Conservation (phyloP, 768 basidiomycete species). For the Leucogyrophana mollusca region DNA sequence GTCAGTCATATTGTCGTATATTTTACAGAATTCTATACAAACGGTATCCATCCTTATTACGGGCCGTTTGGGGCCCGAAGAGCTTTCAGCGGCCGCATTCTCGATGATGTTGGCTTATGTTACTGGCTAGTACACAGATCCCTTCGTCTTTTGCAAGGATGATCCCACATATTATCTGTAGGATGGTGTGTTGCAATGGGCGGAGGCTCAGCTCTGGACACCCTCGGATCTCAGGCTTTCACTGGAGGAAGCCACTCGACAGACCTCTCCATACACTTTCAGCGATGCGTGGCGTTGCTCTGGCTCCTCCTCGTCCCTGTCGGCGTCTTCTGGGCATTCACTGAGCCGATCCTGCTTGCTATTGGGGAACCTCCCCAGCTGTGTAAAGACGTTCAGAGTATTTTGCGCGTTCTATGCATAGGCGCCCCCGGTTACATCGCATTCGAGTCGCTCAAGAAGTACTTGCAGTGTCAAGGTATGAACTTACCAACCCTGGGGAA, state of each 20-base stretch:
- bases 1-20: slow-evolving; percentile 66
- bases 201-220: slow-evolving; percentile 77
- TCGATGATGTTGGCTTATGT: slow-evolving; percentile 78
- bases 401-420: slow-evolving; percentile 61
- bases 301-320: slow-evolving; percentile 67
- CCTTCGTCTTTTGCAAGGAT: slow-evolving; percentile 24
- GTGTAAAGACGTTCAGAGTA: slow-evolving; percentile 59
- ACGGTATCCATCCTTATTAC: slow-evolving; percentile 61
- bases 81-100: slow-evolving; percentile 71
- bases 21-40: slow-evolving; percentile 73
- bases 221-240: slow-evolving; percentile 75
- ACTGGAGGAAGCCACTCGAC: slow-evolving; percentile 59
- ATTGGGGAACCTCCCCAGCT: slow-evolving; percentile 62
- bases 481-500: background rate
- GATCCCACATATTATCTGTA: slow-evolving; percentile 51
- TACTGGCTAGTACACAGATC: slow-evolving; percentile 57
- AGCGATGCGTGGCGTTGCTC: slow-evolving; percentile 64
- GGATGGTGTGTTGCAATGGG: slow-evolving; percentile 79
- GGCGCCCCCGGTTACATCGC: slow-evolving; percentile 74
- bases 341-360: slow-evolving; percentile 57
- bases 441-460: slow-evolving; percentile 78
- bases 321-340: slow-evolving; percentile 59
- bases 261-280: slow-evolving; percentile 69
- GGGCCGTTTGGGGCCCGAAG: slow-evolving; percentile 66
- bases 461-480: slow-evolving; percentile 75